phyloP scores from a whole-genome alignment of 176 grass and related monocot genomes.

The Phoenix dactylifera region DNA sequence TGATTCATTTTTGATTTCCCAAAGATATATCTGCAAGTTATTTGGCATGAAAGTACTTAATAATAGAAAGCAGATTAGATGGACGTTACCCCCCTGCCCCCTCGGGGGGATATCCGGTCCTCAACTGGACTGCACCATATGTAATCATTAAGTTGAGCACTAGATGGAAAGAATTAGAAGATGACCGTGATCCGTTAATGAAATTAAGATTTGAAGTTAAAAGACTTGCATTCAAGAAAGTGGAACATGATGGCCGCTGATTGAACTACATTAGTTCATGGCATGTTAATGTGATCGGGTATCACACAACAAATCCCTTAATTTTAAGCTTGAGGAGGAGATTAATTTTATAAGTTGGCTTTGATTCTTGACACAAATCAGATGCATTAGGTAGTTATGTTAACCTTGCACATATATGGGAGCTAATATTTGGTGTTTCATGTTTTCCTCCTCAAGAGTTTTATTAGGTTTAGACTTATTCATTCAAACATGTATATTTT shows the following conservation, averaged over 20 bases:
- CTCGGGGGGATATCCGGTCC: too few species aligned
- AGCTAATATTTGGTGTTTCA: neutral
- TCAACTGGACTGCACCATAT: too few species aligned
- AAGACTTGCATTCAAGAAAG: neutral
- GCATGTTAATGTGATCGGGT: neutral
- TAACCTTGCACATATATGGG: neutral
- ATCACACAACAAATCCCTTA: too few species aligned
- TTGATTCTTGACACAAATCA: neutral
- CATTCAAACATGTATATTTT: too few species aligned
- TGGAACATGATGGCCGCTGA: neutral
- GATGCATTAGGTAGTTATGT: neutral
- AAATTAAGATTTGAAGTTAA: neutral
- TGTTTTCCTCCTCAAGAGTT: neutral
- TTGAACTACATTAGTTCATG: neutral
- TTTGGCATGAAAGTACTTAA: too few species aligned
- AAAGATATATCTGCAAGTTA: too few species aligned
- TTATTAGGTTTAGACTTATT: too few species aligned
- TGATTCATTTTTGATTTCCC: too few species aligned
- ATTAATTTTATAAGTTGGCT: neutral
- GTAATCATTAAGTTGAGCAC: too few species aligned
- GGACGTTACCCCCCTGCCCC: too few species aligned
- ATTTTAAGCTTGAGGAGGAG: neutral
- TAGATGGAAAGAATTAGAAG: neutral
- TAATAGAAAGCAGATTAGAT: too few species aligned
- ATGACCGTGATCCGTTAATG: neutral